A percentile compares a stretch with the other conserved stretches of the same genome.
These are phyloP conservation scores for Sarocladiaceae sp. DNA, from an alignment of 2,329 filamentous ascomycete species.

Conservation along the genomic window DNA sequence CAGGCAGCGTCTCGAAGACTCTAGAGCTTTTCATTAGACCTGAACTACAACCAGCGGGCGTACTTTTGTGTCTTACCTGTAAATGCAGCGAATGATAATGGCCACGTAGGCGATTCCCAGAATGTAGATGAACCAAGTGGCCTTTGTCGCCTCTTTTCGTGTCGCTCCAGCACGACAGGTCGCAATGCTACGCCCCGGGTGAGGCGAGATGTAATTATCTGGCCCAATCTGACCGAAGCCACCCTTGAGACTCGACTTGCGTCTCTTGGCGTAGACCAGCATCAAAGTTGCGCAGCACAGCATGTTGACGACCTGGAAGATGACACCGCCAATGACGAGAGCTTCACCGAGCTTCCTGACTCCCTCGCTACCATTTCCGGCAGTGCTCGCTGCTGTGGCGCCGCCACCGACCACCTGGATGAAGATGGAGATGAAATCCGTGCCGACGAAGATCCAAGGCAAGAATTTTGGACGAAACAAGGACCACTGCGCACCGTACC, in stretches of 20 bases:
- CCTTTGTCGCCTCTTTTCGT: neutral
- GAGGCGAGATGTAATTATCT: too few relatives aligned
- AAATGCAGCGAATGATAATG: conserved; percentile 14
- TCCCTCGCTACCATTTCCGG: neutral
- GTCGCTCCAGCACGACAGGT: neutral
- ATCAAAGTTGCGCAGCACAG: conserved; percentile 15
- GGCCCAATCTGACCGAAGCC: neutral
- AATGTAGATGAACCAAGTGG: conserved; percentile 8
- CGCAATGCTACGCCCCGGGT: neutral
- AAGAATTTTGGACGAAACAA: conserved; percentile 37
- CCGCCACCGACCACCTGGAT: conserved; percentile 18
- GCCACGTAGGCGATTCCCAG: conserved; percentile 10
- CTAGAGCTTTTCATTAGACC: neutral
- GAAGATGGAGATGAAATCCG: conserved; percentile 37
- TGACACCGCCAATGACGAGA: conserved; percentile 19
- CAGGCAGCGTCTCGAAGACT: conserved; percentile 11
- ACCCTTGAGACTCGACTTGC: neutral
- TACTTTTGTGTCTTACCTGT: conserved; percentile 11
- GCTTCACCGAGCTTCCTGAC: conserved; percentile 13
- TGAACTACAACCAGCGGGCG: neutral
- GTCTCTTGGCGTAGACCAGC: conserved; percentile 7
- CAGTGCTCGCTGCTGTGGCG: neutral
- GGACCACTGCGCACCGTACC: conserved; percentile 35
- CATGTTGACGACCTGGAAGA: conserved; percentile 23
- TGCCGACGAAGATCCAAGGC: conserved; percentile 45